Evolutionary conservation across 1,139 yeast genomes (phyloP).

Genomic region (Candida pseudoviswanathii): DNA sequence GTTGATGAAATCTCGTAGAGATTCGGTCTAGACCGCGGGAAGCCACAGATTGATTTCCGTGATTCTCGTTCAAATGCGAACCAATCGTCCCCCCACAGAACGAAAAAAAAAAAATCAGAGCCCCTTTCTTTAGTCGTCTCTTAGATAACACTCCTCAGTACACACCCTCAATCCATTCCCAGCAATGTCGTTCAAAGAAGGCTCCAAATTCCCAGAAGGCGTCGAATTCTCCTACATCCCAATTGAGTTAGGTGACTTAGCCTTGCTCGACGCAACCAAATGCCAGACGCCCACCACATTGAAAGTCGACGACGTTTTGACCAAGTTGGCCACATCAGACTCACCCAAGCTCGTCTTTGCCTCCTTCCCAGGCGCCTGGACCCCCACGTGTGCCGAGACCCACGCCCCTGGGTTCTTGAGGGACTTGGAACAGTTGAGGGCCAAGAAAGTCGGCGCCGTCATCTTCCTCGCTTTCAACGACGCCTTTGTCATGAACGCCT

Average conservation of each 20-base stretch:
- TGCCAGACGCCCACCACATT: conserved; percentile 45
- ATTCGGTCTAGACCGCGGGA: too few species aligned
- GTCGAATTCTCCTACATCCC: conserved; percentile 61
- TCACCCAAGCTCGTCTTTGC: conserved; percentile 60
- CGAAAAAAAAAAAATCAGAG: too few species aligned
- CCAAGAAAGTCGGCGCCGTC: conserved; percentile 68
- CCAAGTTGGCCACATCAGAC: conserved; percentile 26
- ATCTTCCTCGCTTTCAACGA: conserved; percentile 74
- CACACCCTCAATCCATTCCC: too few species aligned
- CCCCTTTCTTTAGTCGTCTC: not conserved
- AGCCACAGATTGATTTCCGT: too few species aligned
- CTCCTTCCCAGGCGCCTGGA: conserved; percentile 89
- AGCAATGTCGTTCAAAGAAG: conserved; percentile 19
- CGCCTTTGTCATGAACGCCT: conserved; percentile 79
- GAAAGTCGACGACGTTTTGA: conserved; percentile 22
- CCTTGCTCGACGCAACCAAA: conserved; percentile 44
- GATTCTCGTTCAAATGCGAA: too few species aligned
- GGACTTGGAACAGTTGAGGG: conserved; percentile 50
- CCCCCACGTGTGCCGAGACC: conserved; percentile 82
- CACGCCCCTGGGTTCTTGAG: conserved; percentile 78
- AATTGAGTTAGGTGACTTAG: conserved; percentile 37
- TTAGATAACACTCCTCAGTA: not conserved
- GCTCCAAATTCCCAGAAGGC: conserved; percentile 51
- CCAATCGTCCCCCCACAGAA: too few species aligned
- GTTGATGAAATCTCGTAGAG: too few species aligned